These are phyloP conservation scores for Alternaria gaisen DNA, from an alignment of 2,329 filamentous ascomycete species.

Conservation along the genomic window DNA sequence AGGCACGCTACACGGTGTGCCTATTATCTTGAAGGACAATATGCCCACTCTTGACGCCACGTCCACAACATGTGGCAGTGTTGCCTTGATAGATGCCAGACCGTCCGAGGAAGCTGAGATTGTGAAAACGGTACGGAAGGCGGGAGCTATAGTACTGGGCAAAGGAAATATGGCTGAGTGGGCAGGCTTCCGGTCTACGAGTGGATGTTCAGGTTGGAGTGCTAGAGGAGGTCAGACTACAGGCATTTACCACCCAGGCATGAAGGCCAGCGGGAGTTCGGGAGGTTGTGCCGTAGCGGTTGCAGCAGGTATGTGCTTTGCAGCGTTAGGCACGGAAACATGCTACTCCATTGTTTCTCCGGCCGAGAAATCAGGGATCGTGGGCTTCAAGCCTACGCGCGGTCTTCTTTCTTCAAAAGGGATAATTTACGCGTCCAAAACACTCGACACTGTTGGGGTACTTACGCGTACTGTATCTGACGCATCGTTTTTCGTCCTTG, in stretches of 20 bases:
- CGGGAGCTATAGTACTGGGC: conserved; percentile 69
- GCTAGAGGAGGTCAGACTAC: conserved; percentile 67
- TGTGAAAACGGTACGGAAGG: conserved; percentile 63
- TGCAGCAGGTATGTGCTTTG: conserved; percentile 65
- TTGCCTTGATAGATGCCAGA: conserved; percentile 65
- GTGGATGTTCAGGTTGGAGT: conserved; percentile 67
- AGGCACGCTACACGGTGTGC: conserved; percentile 65
- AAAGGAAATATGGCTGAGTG: conserved; percentile 71
- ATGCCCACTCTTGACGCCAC: conserved; percentile 57
- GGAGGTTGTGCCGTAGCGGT: conserved; percentile 67
- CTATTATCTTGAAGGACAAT: conserved; percentile 70
- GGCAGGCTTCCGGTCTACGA: conserved; percentile 62
- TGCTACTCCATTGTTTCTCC: conserved; percentile 27
- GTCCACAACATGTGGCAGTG: conserved; percentile 62
- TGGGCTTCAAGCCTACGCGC: conserved; percentile 33
- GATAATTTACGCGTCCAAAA: conserved; percentile 67
- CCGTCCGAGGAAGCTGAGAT: conserved; percentile 65
- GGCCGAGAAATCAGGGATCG: conserved; percentile 25
- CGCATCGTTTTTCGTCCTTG: conserved; percentile 58
- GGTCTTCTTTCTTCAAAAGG: conserved; percentile 66
- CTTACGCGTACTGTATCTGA: conserved; percentile 63
- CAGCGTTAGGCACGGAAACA: conserved; percentile 65
- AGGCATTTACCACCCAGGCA: conserved; percentile 65
- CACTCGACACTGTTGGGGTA: conserved; percentile 61
- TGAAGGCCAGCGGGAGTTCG: conserved; percentile 69